phyloP scores from a whole-genome alignment of 257 asterid species.

The Schizonepeta tenuifolia region DNA sequence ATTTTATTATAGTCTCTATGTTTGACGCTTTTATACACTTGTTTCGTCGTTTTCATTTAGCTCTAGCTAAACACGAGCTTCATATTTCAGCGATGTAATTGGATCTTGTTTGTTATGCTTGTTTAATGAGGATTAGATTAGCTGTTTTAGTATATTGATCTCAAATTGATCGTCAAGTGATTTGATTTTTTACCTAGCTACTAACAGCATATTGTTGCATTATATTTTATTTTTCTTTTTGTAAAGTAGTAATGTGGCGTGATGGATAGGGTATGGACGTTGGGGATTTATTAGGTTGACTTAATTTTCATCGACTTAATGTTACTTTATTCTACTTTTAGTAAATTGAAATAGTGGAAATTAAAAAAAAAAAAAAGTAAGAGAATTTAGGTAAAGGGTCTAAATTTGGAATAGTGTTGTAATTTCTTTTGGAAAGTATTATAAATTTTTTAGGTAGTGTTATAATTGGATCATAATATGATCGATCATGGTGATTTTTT shows the following conservation, averaged over 20 bases:
- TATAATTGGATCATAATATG: neutral
- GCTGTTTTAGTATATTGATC: neutral
- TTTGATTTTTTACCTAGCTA: neutral
- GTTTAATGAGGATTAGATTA: too few relatives aligned
- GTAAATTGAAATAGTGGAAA: neutral
- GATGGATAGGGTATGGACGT: neutral
- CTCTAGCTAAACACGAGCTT: neutral
- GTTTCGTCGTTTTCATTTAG: neutral
- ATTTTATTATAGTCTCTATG: too few relatives aligned
- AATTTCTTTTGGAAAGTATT: neutral
- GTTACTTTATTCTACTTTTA: neutral
- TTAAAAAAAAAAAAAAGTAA: neutral
- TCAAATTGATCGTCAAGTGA: neutral
- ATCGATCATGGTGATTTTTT: neutral
- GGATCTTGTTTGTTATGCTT: neutral
- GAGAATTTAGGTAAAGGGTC: neutral
- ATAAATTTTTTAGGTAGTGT: too few relatives aligned
- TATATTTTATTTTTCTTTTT: neutral
- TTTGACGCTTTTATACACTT: neutral
- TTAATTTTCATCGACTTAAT: neutral
- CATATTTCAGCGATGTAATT: neutral
- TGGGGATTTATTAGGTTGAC: slow-evolving; percentile 6
- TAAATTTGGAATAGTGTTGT: neutral
- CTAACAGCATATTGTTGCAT: neutral
- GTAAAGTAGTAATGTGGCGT: neutral